Evolutionary conservation across 2,329 filamentous ascomycete genomes (phyloP), one percentile per base, ranked within the genome.

Genomic region (Raffaelea ambrosiae): DNA sequence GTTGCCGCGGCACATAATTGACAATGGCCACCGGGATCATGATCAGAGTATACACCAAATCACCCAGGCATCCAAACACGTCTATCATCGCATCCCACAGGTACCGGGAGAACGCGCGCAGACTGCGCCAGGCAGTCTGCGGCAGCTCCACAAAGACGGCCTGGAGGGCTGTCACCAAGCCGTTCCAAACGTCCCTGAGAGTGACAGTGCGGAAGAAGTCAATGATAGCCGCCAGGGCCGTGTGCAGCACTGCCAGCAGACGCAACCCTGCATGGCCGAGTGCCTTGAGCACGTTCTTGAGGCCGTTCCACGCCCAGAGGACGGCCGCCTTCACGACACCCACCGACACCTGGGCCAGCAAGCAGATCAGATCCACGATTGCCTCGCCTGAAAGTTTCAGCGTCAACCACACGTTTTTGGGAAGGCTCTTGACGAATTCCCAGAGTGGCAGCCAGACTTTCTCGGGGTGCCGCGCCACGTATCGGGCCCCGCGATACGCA

Each of bases 141-240:
- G 59, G 58, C 26, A 63, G 48, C 9, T 49, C 55, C 16, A 58
- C 46, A 18, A 62, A 57, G 8, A 61, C 40, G 31, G 60, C 52
- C 23, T 51, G 40, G 3, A 55, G n/a, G 0, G 65, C 57, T 10
- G 56, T 52, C 36, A 54, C 51, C 26, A 70, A 51, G 19, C 65
- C 67, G 44, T 66, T 55, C 57, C 60, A 61, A 3, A 72, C 57
- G 47, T 72, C 67, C n/a, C 51, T 52, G n/a, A 67, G 51, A 4
- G 65, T 70, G 47, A 69, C 61, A 1, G 41, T 35, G 13, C 54
- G 51, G 50, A 71, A 64, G 48, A 64, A 66, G 3, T 55, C 56
- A 3, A 65, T 14, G 1, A 66, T 52, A 0, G 67, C 66, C 38
- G 54, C 54, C 0, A 64, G 4, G 1, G 57, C 51, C 1, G 68